Percentiles rank a stretch among this genome's conserved stretches.
phyloP scores from a whole-genome alignment of 768 basidiomycete genomes.

The Mycena chlorophos region DNA sequence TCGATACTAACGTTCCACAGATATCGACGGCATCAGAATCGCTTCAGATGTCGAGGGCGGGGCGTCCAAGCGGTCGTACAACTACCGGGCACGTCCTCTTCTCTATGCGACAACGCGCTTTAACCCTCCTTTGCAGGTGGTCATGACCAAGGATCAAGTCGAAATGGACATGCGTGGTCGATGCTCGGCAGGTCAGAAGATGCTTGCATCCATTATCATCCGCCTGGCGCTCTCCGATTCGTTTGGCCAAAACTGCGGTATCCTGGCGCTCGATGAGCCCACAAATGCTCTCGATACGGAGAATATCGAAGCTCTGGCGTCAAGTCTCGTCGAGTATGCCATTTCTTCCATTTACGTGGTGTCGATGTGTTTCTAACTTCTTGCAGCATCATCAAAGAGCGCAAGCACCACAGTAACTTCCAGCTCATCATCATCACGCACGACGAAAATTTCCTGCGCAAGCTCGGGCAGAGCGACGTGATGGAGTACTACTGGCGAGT shows the following conservation, averaged over 20 bases:
- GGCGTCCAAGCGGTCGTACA: conserved; percentile 90
- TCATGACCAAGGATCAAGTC: conserved; percentile 98
- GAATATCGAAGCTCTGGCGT: conserved; percentile 92
- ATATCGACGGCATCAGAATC: conserved; percentile 97
- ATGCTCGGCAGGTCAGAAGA: conserved; percentile 98
- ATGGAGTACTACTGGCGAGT: conserved; percentile 97
- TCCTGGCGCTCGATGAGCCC: conserved; percentile 95
- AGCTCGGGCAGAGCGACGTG: conserved; percentile 86
- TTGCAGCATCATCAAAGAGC: conserved; percentile 87
- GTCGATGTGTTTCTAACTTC: conserved; percentile 5
- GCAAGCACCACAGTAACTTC: conserved; percentile 87
- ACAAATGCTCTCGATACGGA: conserved; percentile 96
- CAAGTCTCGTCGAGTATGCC: conserved; percentile 86
- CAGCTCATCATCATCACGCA: conserved; percentile 97
- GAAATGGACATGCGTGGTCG: conserved; percentile 99
- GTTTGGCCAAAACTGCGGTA: conserved; percentile 96
- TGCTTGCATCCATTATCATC: conserved; percentile 97
- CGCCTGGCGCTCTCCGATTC: conserved; percentile 95
- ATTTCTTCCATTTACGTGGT: not conserved
- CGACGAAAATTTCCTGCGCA: conserved; percentile 91
- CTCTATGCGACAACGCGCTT: conserved; percentile 1
- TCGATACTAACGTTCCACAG: conserved; percentile 40
- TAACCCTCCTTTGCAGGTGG: conserved; percentile 59
- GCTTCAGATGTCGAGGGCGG: conserved; percentile 91
- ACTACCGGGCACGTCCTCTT: conserved; percentile 75